These are phyloP conservation scores for Dalbergia cochinchinensis DNA, from an alignment of 306 rosid species.

Conservation along the genomic window DNA sequence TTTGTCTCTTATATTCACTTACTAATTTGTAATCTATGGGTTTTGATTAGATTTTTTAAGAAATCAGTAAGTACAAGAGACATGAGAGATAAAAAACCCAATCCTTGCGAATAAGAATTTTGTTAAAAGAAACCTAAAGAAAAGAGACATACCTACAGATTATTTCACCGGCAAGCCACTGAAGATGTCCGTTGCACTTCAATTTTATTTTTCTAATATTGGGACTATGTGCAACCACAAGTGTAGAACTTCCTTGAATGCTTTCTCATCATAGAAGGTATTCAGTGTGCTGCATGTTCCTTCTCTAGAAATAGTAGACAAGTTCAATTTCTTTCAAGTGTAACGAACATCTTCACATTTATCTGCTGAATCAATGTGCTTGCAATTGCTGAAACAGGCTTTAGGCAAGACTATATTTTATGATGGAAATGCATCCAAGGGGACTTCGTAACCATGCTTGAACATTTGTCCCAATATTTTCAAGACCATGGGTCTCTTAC, in stretches of 20 bases:
- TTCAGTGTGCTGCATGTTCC: conserved; percentile 28
- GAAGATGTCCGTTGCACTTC: conserved; percentile 19
- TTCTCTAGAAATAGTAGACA: conserved; percentile 31
- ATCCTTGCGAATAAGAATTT: neutral
- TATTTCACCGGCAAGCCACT: conserved; percentile 28
- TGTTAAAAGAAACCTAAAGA: conserved; percentile 9
- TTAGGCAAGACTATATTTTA: conserved; percentile 45
- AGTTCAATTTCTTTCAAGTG: neutral
- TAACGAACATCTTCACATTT: conserved; percentile 7
- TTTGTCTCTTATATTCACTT: neutral
- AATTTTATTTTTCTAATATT: neutral
- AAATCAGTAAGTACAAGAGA: neutral
- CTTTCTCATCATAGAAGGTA: conserved; percentile 39
- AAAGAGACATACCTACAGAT: conserved; percentile 48
- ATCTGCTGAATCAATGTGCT: conserved; percentile 6
- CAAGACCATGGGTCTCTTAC: conserved; percentile 63
- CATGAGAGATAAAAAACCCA: neutral
- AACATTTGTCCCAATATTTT: conserved; percentile 73
- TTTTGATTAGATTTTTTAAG: neutral
- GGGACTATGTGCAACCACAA: conserved; percentile 61
- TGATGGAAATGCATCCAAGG: conserved; percentile 52
- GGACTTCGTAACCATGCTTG: conserved; percentile 77
- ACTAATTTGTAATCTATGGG: neutral
- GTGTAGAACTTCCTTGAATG: conserved; percentile 51
- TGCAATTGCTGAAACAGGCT: conserved; percentile 31